These are phyloP conservation scores for Moesziomyces parantarcticus DNA, from an alignment of 1,284 basidiomycete species.

Conservation along the genomic window DNA sequence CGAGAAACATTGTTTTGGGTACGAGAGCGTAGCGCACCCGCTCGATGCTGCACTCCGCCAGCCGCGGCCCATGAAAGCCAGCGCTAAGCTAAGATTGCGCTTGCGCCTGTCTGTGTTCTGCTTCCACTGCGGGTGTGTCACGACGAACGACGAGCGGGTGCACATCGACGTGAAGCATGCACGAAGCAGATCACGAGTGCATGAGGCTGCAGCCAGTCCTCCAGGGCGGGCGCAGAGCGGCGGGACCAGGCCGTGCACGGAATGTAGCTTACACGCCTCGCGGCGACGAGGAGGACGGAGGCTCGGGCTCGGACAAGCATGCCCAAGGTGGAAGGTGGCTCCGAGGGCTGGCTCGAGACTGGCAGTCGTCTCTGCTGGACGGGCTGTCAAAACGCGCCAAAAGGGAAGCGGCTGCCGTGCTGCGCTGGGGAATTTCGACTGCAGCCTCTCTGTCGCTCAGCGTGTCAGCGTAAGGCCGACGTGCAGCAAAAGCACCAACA, in stretches of 20 bases:
- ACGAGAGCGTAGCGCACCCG: background rate
- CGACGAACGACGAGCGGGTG: background rate
- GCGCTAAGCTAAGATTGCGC: too few relatives aligned
- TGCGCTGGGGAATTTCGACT: constrained; percentile 29
- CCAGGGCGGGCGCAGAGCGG: too few relatives aligned
- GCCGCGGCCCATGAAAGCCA: too few relatives aligned
- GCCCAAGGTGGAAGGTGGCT: background rate
- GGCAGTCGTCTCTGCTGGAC: too few relatives aligned
- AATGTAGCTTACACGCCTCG: too few relatives aligned
- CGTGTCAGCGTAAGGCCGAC: constrained; percentile 19
- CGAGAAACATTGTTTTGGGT: background rate
- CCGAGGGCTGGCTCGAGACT: too few relatives aligned
- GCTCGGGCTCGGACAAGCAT: background rate
- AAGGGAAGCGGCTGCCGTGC: background rate
- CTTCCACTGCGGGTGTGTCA: background rate
- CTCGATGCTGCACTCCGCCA: background rate
- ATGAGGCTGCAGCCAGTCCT: background rate
- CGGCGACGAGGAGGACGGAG: background rate
- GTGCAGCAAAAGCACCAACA: too few relatives aligned
- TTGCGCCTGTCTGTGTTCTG: too few relatives aligned
- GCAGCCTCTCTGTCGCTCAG: constrained; percentile 10
- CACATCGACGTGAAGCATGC: background rate
- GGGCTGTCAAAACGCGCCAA: background rate
- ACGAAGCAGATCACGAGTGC: constrained; percentile 16
- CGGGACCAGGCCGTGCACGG: too few relatives aligned